Base-by-base conservation (phyloP, 495 filamentous ascomycete species). In the Terfezia boudieri region DNA sequence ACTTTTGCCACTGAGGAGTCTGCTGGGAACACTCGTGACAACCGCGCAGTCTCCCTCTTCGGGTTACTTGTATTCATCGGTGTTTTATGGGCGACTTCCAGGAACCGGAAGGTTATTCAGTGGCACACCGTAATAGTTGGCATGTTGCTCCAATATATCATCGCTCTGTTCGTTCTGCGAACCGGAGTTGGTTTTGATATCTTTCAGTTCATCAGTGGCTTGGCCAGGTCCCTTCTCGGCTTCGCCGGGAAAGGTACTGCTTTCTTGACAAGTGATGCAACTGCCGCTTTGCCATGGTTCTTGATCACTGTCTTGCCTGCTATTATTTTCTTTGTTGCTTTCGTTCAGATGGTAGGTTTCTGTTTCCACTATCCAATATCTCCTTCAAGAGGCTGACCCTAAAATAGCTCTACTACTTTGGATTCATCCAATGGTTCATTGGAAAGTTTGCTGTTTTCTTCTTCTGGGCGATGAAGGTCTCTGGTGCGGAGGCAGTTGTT, bases 321-420 rank as follows among this genome's bases (percentile, higher is more conserved):
- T 50, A 88, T 94, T 65, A 82, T 93, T 64, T 94, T 94, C 75
- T 94, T 94, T 73, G 78, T 94, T 52, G 75, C 86, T 6, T 69
- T 94, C 7, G 82, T 93, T 17, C 83, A 92, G 66, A 73, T 93
- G 22, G 53, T 64, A 41, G 37, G 4, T 36, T 8, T n/a, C 36
- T 43, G 16, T 51, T 8, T n/a, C 32, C 26, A 9, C 4, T 5
- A n/a, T 41, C 9, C 43, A 20, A 32, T 17, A 38, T 8, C 0
- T 43, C 35, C 3, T 36, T 51, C 38, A 41, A 52, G 20, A 55
- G 12, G 50, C 54, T 53, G 20, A 55, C 53, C 2, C 7, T 2
- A 35, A 4, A 32, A 16, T 51, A 60, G 53, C 66, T 86, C 12
- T 92, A 83, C 70, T 80, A 90, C 70, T 71, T 73, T 61, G 80